These are phyloP conservation scores for Globisporangium parvum DNA, from an alignment of 352 stramenopile genomes.

Conservation along the genomic window DNA sequence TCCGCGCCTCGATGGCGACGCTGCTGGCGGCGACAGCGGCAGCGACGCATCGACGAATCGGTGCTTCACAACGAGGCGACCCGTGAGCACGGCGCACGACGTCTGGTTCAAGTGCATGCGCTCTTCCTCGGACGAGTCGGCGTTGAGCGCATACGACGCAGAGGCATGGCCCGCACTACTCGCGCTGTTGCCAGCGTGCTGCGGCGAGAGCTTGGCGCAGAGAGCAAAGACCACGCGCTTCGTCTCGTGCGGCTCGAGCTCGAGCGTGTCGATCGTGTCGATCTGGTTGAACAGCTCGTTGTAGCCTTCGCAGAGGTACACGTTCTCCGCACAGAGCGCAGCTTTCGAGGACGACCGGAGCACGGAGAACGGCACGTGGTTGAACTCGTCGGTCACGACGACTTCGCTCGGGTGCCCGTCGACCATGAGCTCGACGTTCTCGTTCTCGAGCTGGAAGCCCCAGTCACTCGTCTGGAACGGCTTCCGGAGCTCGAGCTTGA, in stretches of 20 bases:
- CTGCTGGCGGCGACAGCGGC: neutral
- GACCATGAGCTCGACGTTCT: slow-evolving; percentile 62
- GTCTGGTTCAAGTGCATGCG: slow-evolving; percentile 77
- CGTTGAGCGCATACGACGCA: slow-evolving; percentile 15
- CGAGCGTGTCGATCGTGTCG: slow-evolving; percentile 48
- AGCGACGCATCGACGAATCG: slow-evolving; percentile 15
- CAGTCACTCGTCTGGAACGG: slow-evolving; percentile 72
- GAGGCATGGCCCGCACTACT: slow-evolving; percentile 8
- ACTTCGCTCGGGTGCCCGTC: slow-evolving; percentile 26
- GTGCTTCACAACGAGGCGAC: slow-evolving; percentile 52
- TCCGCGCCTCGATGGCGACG: neutral
- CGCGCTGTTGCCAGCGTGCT: slow-evolving; percentile 15
- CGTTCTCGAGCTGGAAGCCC: slow-evolving; percentile 86
- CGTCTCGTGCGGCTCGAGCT: slow-evolving; percentile 59
- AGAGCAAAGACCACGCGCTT: slow-evolving; percentile 72
- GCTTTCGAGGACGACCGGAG: slow-evolving; percentile 63
- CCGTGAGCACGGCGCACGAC: slow-evolving; percentile 67
- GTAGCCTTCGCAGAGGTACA: slow-evolving; percentile 82
- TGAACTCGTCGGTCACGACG: slow-evolving; percentile 52
- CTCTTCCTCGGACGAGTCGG: slow-evolving; percentile 83
- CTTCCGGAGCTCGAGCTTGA: slow-evolving; percentile 74
- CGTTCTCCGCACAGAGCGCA: slow-evolving; percentile 64
- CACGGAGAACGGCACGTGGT: slow-evolving; percentile 67
- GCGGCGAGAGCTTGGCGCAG: slow-evolving; percentile 48
- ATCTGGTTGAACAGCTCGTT: slow-evolving; percentile 90